A percentile compares a stretch with the other conserved stretches of the same genome.
Conservation (phyloP, 1,284 basidiomycete genomes). For the Leccinum solheimii region DNA sequence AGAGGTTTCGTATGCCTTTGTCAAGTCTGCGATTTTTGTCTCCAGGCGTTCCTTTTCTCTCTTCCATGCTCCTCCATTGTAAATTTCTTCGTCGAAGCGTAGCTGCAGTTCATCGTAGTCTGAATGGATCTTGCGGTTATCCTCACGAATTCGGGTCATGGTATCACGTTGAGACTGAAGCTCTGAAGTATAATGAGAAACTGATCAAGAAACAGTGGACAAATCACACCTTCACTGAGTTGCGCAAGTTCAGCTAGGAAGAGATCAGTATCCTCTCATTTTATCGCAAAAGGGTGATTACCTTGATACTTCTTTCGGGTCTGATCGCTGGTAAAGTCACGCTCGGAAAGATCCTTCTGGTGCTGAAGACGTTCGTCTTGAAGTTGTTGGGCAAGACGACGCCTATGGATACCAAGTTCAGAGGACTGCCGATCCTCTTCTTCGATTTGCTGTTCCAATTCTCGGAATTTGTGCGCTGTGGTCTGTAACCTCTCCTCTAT, state of each 20-base stretch:
- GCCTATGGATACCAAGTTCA: slow-evolving; percentile 62
- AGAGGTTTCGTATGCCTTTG: slow-evolving; percentile 77
- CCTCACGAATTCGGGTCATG: slow-evolving; percentile 74
- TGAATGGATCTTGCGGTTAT: slow-evolving; percentile 74
- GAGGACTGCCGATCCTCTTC: slow-evolving; percentile 70
- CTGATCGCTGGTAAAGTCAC: slow-evolving; percentile 76
- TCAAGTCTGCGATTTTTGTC: slow-evolving; percentile 75
- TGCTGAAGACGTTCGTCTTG: slow-evolving; percentile 77
- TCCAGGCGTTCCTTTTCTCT: slow-evolving; percentile 85
- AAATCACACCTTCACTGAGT: slow-evolving; percentile 66
- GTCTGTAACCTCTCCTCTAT: slow-evolving; percentile 51
- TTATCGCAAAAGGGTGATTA: slow-evolving; percentile 29
- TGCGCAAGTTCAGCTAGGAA: slow-evolving; percentile 68
- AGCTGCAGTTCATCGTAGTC: slow-evolving; percentile 78
- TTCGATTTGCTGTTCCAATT: slow-evolving; percentile 66
- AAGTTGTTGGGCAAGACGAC: slow-evolving; percentile 68
- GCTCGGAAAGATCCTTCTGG: slow-evolving; percentile 72
- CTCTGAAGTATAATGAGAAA: slow-evolving; percentile 43
- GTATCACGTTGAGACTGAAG: slow-evolving; percentile 74
- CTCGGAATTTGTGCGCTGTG: slow-evolving; percentile 56
- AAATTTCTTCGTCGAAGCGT: slow-evolving; percentile 75
- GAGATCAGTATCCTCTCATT: slow-evolving; percentile 8
- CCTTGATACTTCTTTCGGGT: slow-evolving; percentile 84
- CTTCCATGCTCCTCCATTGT: slow-evolving; percentile 79
- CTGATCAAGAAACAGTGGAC: neutral